These are phyloP conservation scores for Gentiana dahurica DNA, from an alignment of 257 asterid species.

Conservation along the genomic window DNA sequence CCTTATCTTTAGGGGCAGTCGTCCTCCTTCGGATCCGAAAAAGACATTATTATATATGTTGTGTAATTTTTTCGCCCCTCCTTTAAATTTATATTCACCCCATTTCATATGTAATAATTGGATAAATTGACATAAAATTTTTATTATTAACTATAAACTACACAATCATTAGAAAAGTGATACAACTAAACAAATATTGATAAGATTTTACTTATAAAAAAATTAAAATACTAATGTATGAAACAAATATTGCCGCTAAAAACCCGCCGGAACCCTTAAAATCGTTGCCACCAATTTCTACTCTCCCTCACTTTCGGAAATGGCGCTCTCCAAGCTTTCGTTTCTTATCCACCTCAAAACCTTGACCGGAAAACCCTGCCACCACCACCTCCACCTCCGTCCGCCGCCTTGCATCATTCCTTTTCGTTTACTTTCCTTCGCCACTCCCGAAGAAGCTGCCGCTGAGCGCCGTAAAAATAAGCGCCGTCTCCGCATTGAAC, in stretches of 20 bases:
- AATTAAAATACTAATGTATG: no score
- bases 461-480: constrained; percentile 92
- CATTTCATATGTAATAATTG: no score
- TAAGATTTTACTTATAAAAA: no score
- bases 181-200: no score
- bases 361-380: constrained; percentile 30
- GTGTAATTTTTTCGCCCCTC: no score
- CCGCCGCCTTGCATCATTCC: constrained; percentile 21
- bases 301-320: constrained; percentile 5
- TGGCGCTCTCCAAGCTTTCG: constrained; percentile 72
- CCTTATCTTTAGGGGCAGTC: no score
- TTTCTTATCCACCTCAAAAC: constrained; percentile 43
- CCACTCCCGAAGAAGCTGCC: constrained; percentile 96
- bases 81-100: no score
- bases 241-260: background rate
- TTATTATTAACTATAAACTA: no score
- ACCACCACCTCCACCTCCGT: constrained; percentile 6
- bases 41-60: no score
- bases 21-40: no score
- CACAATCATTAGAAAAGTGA: no score
- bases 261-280: constrained; percentile 12
- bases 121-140: no score
- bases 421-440: constrained; percentile 67
- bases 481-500: constrained; percentile 78
- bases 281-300: background rate